phyloP scores from a whole-genome alignment of 2,329 filamentous ascomycete species.

The Calonectria honghensis region DNA sequence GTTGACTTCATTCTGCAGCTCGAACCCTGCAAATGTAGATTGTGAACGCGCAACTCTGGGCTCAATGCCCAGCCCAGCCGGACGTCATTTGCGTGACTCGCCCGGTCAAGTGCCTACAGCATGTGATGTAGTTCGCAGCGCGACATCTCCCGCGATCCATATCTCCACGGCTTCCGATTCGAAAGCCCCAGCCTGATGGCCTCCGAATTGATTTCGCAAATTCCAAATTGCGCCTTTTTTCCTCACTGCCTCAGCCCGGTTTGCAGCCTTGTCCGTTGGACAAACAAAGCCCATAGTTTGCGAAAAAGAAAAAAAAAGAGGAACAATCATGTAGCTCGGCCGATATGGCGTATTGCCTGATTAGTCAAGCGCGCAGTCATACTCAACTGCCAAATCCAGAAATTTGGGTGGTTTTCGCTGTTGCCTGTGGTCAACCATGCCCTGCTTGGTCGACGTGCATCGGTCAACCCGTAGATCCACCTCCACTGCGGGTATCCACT shows the following conservation, averaged over 20 bases:
- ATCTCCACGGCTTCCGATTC: conserved; percentile 34
- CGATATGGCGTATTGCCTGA: conserved; percentile 2
- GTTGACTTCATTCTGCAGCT: conserved; percentile 17
- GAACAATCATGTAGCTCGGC: not conserved
- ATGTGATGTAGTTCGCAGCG: conserved; percentile 25
- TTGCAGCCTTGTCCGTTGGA: conserved; percentile 1
- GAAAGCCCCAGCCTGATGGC: conserved; percentile 6
- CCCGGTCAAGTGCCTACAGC: conserved; percentile 30
- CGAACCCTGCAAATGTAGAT: not conserved
- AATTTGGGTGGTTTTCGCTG: not conserved
- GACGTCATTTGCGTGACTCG: conserved; percentile 38
- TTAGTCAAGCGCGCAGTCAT: conserved; percentile 12
- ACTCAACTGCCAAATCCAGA: not conserved
- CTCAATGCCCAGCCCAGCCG: conserved; percentile 22
- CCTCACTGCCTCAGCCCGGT: not conserved
- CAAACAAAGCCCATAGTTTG: not conserved
- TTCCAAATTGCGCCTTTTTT: not conserved
- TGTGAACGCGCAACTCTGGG: conserved; percentile 6
- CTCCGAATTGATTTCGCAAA: conserved; percentile 20
- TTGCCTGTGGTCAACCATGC: conserved; percentile 23
- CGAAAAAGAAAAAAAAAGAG: not conserved
- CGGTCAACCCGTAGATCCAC: conserved; percentile 50
- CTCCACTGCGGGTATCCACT: conserved; percentile 22
- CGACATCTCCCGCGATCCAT: conserved; percentile 18
- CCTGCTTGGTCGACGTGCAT: conserved; percentile 49